Percentiles rank a stretch among this genome's conserved stretches.
These are phyloP conservation scores for Cutaneotrichosporon cavernicola DNA, from an alignment of 1,284 basidiomycete genomes.

Conservation along the genomic window DNA sequence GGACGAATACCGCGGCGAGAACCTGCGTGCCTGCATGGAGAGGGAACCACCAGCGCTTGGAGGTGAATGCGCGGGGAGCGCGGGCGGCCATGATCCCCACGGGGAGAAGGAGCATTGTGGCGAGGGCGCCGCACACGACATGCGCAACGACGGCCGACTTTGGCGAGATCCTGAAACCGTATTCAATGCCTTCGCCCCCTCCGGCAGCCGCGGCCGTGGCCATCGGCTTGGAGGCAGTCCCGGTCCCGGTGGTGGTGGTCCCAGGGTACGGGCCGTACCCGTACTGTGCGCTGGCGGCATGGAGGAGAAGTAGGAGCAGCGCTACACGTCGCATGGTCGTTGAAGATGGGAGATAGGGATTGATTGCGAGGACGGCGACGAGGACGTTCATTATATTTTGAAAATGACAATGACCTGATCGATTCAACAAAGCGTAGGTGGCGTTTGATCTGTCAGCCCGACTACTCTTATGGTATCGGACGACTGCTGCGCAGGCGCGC, in stretches of 20 bases:
- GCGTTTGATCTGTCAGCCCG: not conserved
- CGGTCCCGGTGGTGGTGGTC: not conserved
- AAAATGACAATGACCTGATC: not conserved
- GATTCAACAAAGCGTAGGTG: not conserved
- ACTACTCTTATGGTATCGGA: not conserved
- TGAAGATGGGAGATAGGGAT: not conserved
- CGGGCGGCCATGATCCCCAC: slow-evolving; percentile 61
- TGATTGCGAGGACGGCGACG: not conserved
- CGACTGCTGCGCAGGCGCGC: not conserved
- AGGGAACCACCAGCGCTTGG: slow-evolving; percentile 59
- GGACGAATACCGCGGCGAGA: slow-evolving; percentile 52
- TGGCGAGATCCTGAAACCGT: not conserved
- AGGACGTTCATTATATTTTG: not conserved
- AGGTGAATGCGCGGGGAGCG: slow-evolving; percentile 59
- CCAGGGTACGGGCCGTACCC: not conserved
- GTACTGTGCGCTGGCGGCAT: not conserved
- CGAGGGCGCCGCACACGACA: slow-evolving; percentile 58
- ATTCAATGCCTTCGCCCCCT: not conserved
- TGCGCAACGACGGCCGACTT: slow-evolving; percentile 57
- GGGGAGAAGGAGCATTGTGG: slow-evolving; percentile 63
- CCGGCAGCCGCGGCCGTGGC: not conserved
- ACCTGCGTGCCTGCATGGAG: slow-evolving; percentile 58
- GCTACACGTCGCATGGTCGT: not conserved
- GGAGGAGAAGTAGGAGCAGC: not conserved
- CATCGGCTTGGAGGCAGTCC: not conserved